Conservation (phyloP, 306 rosid species). For the Vigna radiata region DNA sequence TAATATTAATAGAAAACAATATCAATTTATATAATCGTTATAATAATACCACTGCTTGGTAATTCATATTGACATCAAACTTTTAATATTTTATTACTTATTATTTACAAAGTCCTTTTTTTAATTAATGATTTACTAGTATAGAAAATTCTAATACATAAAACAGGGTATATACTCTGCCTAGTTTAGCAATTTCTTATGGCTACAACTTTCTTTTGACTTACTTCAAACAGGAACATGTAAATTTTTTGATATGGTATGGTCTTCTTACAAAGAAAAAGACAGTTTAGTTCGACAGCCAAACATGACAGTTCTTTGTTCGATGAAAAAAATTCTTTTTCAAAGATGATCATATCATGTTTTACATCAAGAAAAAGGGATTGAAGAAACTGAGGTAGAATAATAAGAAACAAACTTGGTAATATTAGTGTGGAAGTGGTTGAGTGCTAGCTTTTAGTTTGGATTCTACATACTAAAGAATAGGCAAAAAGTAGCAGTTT, state of each 20-base stretch:
- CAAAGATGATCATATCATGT: not conserved
- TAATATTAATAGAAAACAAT: no score
- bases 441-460: constrained; percentile 42
- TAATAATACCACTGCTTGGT: no score
- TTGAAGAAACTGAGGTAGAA: constrained; percentile 13
- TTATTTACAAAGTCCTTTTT: not conserved
- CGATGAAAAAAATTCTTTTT: not conserved
- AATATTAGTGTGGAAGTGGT: constrained; percentile 30
- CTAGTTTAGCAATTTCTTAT: not conserved
- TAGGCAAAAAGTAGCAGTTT: constrained; percentile 34
- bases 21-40: no score
- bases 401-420: not conserved
- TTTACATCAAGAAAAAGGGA: not conserved
- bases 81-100: not conserved
- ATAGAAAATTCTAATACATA: not conserved
- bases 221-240: constrained; percentile 5
- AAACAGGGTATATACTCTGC: not conserved
- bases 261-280: not conserved
- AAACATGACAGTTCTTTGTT: not conserved
- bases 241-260: not conserved
- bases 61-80: no score
- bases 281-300: not conserved
- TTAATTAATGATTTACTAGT: no score
- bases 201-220: not conserved
- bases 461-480: constrained; percentile 21